phyloP scores from a whole-genome alignment of 345 rosid genomes.

The Bruguiera gymnorhiza region DNA sequence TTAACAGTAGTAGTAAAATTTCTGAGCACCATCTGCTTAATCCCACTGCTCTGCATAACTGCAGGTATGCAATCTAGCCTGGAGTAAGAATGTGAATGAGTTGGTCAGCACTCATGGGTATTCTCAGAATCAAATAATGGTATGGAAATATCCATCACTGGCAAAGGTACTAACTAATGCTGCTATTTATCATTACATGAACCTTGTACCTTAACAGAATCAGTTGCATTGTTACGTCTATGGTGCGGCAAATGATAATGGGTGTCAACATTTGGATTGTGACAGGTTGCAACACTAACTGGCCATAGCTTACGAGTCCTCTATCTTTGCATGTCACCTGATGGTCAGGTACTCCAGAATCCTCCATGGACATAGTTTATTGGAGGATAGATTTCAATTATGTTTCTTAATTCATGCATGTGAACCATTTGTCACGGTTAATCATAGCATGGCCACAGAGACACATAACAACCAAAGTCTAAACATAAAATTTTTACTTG shows the following conservation, averaged over 20 bases:
- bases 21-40: not conserved
- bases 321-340: conserved; percentile 87
- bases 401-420: not conserved
- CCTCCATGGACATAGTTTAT: not conserved
- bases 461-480: not conserved
- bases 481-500: not conserved
- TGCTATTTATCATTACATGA: not conserved
- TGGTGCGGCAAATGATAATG: no score
- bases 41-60: not conserved
- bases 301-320: conserved; percentile 95
- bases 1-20: not conserved
- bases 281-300: conserved; percentile 75
- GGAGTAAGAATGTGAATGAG: conserved; percentile 99
- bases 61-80: conserved; percentile 88
- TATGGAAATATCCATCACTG: conserved; percentile 96
- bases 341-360: conserved; percentile 61
- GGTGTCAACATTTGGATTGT: conserved; percentile 2
- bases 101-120: conserved; percentile 94
- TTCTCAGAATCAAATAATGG: conserved; percentile 96
- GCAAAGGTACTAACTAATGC: conserved; percentile 50
- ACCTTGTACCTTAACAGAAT: no score
- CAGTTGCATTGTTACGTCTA: no score
- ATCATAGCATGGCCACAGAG: not conserved
- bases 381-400: not conserved
- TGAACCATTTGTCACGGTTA: not conserved